phyloP scores from a whole-genome alignment of 2,329 filamentous ascomycete species.

The Monilinia fructicola region DNA sequence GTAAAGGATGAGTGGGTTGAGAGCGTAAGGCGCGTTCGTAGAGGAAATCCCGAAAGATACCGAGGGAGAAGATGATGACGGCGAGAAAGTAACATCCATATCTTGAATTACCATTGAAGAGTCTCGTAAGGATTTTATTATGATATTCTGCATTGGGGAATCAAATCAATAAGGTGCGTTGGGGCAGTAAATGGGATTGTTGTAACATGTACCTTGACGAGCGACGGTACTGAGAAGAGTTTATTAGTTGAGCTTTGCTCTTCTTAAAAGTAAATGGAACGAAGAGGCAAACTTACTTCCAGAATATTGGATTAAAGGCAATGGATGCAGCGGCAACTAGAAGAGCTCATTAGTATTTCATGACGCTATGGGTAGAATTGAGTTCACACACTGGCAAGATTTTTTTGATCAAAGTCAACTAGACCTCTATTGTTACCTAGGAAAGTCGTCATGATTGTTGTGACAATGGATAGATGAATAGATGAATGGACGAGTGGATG shows the following conservation, averaged over 20 bases:
- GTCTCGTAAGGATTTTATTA: constrained; percentile 82
- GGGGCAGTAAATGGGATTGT: constrained; percentile 23
- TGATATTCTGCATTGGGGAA: constrained; percentile 69
- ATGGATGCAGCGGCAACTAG: constrained; percentile 79
- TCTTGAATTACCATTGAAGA: constrained; percentile 76
- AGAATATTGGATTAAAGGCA: constrained; percentile 96
- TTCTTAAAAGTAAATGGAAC: constrained; percentile 5
- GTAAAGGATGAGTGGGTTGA: constrained; percentile 71
- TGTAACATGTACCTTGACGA: constrained; percentile 64
- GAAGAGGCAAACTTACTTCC: constrained; percentile 77
- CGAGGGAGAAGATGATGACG: constrained; percentile 84
- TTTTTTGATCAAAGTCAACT: constrained; percentile 66
- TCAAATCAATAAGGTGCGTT: constrained; percentile 26
- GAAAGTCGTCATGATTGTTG: constrained; percentile 34
- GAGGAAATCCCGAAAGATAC: constrained; percentile 81
- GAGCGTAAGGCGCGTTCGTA: constrained; percentile 81
- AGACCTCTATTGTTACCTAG: constrained; percentile 34
- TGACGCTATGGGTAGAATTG: constrained; percentile 29
- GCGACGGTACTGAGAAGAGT: constrained; percentile 69
- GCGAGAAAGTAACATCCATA: constrained; percentile 89
- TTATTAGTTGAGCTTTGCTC: constrained; percentile 24
- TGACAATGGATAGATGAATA: neutral
- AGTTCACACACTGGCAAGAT: constrained; percentile 59
- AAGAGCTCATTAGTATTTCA: constrained; percentile 24
- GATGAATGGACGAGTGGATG: neutral